These are phyloP conservation scores for Excoecaria agallocha DNA, from an alignment of 345 rosid genomes.

Conservation along the genomic window DNA sequence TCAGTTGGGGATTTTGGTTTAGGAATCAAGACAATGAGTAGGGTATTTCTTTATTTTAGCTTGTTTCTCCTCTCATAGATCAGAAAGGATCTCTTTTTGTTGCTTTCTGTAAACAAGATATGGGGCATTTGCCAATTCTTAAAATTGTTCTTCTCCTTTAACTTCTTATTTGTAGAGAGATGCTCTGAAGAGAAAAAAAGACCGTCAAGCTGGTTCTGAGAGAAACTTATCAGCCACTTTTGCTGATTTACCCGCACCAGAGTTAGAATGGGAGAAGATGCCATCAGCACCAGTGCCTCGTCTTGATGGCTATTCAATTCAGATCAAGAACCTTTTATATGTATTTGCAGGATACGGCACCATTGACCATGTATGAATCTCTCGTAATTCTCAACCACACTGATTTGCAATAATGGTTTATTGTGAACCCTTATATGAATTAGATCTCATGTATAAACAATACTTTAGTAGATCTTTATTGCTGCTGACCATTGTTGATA, in stretches of 20 bases:
- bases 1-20: no score
- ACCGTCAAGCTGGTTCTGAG: conserved; percentile 18
- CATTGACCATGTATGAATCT: conserved; percentile 60
- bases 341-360: conserved; percentile 97
- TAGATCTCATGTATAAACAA: no score
- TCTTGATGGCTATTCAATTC: conserved; percentile 86
- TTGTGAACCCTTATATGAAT: no score
- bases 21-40: no score
- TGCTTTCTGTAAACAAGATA: no score
- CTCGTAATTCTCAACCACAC: not conserved
- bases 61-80: not conserved
- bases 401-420: no score
- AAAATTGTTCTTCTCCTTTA: not conserved
- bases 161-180: conserved; percentile 33
- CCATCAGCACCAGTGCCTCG: conserved; percentile 87
- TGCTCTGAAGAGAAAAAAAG: conserved; percentile 18
- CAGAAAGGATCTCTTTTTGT: not conserved
- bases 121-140: no score
- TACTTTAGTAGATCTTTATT: not conserved
- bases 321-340: conserved; percentile 66
- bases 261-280: conserved; percentile 88
- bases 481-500: not conserved
- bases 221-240: conserved; percentile 82
- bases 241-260: conserved; percentile 83
- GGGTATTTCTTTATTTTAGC: no score